A percentile compares a stretch with the other conserved stretches of the same genome.
These are phyloP conservation scores for Tinospora cordifolia DNA, from an alignment of 164 flowering plant species.

Conservation along the genomic window DNA sequence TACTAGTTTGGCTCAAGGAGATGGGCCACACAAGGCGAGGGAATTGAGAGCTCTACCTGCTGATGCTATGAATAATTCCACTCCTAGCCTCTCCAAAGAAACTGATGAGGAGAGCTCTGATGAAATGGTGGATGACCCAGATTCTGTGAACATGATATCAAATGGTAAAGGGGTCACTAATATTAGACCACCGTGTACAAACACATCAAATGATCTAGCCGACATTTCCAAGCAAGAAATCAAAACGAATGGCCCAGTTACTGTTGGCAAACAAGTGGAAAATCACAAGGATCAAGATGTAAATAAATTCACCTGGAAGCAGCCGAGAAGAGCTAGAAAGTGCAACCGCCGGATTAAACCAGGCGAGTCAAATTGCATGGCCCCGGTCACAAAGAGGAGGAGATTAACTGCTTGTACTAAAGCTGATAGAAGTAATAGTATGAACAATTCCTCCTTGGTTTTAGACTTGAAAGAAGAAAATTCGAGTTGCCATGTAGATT, in stretches of 20 bases:
- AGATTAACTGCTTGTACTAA: constrained; percentile 34
- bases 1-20: constrained; percentile 44
- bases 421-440: constrained; percentile 15
- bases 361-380: constrained; percentile 19
- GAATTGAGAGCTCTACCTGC: constrained; percentile 48
- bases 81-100: constrained; percentile 21
- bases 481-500: constrained; percentile 7
- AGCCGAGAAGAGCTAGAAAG: constrained; percentile 21
- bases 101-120: constrained; percentile 26
- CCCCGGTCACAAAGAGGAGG: constrained; percentile 32
- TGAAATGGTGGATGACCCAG: constrained; percentile 23
- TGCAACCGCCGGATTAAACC: constrained; percentile 25
- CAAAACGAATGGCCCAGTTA: constrained; percentile 9
- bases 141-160: constrained; percentile 16
- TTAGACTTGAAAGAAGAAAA: constrained; percentile 20
- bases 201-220: not conserved
- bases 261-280: constrained; percentile 1
- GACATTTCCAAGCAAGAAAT: constrained; percentile 11
- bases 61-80: constrained; percentile 20
- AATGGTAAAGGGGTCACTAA: constrained; percentile 9
- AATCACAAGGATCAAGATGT: constrained; percentile 11
- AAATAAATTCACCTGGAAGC: constrained; percentile 15
- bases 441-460: constrained; percentile 10
- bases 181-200: constrained; percentile 2
- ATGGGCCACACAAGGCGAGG: constrained; percentile 30